phyloP scores from a whole-genome alignment of 257 asterid species.

The Petunia secreta region DNA sequence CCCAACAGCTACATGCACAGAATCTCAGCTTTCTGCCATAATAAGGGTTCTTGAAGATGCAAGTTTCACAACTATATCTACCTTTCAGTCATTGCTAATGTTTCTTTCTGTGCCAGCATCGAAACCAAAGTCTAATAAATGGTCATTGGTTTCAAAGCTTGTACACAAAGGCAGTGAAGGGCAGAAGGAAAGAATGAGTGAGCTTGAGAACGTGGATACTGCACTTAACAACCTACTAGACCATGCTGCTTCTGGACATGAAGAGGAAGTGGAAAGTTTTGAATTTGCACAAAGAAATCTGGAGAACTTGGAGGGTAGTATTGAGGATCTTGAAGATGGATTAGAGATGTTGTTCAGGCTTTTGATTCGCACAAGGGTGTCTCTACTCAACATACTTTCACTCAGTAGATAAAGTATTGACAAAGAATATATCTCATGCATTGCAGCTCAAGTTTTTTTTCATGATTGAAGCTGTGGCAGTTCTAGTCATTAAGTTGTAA shows the following conservation, averaged over 20 bases:
- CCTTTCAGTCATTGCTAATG: constrained; percentile 32
- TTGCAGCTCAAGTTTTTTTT: constrained; percentile 28
- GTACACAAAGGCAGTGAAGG: constrained; percentile 33
- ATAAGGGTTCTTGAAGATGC: constrained; percentile 34
- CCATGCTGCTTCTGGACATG: constrained; percentile 19
- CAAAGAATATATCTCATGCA: background rate
- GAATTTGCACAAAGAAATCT: constrained; percentile 35
- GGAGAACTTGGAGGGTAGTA: constrained; percentile 35
- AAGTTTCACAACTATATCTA: constrained; percentile 36
- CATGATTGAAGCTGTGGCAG: constrained; percentile 23
- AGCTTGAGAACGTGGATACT: constrained; percentile 38
- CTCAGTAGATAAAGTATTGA: background rate
- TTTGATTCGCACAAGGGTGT: constrained; percentile 43
- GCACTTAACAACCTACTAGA: constrained; percentile 32
- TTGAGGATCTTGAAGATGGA: constrained; percentile 37
- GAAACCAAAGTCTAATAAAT: constrained; percentile 36
- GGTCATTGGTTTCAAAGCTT: constrained; percentile 45
- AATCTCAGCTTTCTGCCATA: constrained; percentile 27
- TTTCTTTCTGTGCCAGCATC: constrained; percentile 34
- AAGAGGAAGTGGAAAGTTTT: constrained; percentile 29
- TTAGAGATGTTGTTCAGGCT: constrained; percentile 39
- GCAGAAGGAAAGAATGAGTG: constrained; percentile 27
- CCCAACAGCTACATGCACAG: constrained; percentile 15
- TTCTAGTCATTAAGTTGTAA: constrained; percentile 19
- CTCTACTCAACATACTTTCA: constrained; percentile 40